phyloP scores from a whole-genome alignment of 2,329 filamentous ascomycete genomes.

The Raffaelea albimanens region DNA sequence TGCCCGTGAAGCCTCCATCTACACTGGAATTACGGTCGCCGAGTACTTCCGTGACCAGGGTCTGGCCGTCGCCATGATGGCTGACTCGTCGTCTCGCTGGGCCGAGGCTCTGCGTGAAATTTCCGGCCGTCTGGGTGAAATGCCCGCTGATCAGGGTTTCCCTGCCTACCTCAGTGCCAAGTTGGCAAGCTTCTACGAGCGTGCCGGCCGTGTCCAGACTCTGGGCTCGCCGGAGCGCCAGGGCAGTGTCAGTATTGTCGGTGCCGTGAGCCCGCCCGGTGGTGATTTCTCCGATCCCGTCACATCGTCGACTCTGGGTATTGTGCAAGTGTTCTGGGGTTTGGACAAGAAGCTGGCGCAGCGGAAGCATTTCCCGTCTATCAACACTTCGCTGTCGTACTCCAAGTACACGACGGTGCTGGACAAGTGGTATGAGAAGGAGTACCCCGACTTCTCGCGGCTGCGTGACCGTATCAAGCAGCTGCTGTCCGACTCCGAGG shows the following conservation, averaged over 20 bases:
- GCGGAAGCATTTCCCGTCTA: constrained; percentile 97
- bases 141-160: constrained; percentile 99
- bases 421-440: constrained; percentile 89
- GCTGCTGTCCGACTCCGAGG: constrained; percentile 88
- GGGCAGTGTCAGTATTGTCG: constrained; percentile 95
- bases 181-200: constrained; percentile 98
- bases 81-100: constrained; percentile 96
- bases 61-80: constrained; percentile 99
- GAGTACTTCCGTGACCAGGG: constrained; percentile 98
- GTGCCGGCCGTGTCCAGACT: constrained; percentile 77
- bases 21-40: constrained; percentile 87
- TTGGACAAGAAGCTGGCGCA: constrained; percentile 99
- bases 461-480: constrained; percentile 90
- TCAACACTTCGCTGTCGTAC: constrained; percentile 92
- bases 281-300: constrained; percentile 99
- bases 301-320: constrained; percentile 84
- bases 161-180: constrained; percentile 95
- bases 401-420: constrained; percentile 88
- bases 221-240: constrained; percentile 82
- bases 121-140: constrained; percentile 96
- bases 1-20: constrained; percentile 96
- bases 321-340: constrained; percentile 99
- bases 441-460: constrained; percentile 87
- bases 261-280: constrained; percentile 91
- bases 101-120: constrained; percentile 97